Evolutionary conservation across 345 rosid genomes (phyloP).

Genomic region (Mangifera indica): DNA sequence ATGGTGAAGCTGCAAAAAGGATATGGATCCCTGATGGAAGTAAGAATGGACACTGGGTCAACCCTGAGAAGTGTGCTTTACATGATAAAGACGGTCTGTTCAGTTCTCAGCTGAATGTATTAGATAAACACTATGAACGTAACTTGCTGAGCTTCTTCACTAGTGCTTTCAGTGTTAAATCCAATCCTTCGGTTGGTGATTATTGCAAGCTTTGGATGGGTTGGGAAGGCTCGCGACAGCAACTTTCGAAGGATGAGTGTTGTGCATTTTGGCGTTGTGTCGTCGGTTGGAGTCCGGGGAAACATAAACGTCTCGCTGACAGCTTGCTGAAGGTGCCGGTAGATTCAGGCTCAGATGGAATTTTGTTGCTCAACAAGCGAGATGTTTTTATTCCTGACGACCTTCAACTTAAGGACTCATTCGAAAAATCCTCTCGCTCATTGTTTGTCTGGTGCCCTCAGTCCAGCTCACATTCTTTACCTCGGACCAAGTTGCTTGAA

Average conservation of each 20-base stretch:
- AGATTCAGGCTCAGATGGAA: slow-evolving; percentile 28
- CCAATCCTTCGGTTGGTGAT: slow-evolving; percentile 48
- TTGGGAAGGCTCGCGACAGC: slow-evolving; percentile 49
- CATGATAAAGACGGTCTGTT: slow-evolving; percentile 53
- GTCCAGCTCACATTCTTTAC: slow-evolving; percentile 40
- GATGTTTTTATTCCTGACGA: slow-evolving; percentile 76
- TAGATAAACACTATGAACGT: slow-evolving; percentile 44
- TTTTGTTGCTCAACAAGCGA: slow-evolving; percentile 34
- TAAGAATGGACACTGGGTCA: slow-evolving; percentile 46
- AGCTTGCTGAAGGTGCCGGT: slow-evolving; percentile 53
- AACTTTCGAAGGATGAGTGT: slow-evolving; percentile 45
- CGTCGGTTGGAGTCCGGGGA: slow-evolving; percentile 18
- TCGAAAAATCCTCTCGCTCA: slow-evolving; percentile 28
- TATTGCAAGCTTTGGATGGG: slow-evolving; percentile 61
- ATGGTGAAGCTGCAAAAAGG: slow-evolving; percentile 12
- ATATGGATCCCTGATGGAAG: slow-evolving; percentile 60
- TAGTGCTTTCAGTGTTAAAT: slow-evolving; percentile 37
- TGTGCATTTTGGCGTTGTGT: slow-evolving; percentile 64
- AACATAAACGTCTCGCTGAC: slow-evolving; percentile 33
- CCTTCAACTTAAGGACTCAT: slow-evolving; percentile 53
- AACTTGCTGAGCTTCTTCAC: slow-evolving; percentile 39
- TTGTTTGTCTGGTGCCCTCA: slow-evolving; percentile 76
- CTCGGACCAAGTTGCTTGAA: slow-evolving; percentile 42
- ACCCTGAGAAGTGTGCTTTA: slow-evolving; percentile 45
- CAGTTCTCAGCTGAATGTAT: slow-evolving; percentile 39